phyloP scores from a whole-genome alignment of 2,329 filamentous ascomycete genomes.

The Penicillium sp. region DNA sequence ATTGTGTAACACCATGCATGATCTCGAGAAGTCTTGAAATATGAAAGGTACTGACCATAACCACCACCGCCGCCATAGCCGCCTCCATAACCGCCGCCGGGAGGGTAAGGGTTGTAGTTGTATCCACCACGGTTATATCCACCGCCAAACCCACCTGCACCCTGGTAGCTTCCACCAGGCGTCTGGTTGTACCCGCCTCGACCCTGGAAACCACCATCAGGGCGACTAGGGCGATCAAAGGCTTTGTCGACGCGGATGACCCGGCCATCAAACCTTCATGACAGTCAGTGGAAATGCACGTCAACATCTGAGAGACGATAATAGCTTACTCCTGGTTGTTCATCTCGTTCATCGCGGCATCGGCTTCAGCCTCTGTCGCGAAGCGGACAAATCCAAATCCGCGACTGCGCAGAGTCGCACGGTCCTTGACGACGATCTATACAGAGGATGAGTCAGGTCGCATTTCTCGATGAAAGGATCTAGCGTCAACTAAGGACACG shows the following conservation, averaged over 20 bases:
- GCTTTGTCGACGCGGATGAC: constrained; percentile 94
- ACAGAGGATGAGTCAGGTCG: constrained; percentile 13
- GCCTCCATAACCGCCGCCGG: constrained; percentile 20
- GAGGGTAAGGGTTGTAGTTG: constrained; percentile 26
- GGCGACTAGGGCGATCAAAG: constrained; percentile 66
- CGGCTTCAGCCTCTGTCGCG: constrained; percentile 43
- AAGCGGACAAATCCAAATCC: constrained; percentile 97
- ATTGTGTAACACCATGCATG: background rate
- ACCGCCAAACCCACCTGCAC: constrained; percentile 30
- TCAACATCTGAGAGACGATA: constrained; percentile 8
- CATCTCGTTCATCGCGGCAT: constrained; percentile 41
- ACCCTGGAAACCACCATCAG: constrained; percentile 45
- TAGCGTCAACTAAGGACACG: constrained; percentile 40
- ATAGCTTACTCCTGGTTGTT: constrained; percentile 62
- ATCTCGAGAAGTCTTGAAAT: background rate
- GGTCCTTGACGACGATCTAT: constrained; percentile 95
- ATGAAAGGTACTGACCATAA: constrained; percentile 24
- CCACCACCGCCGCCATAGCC: constrained; percentile 30
- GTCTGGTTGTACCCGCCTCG: constrained; percentile 44
- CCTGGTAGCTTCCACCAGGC: constrained; percentile 32
- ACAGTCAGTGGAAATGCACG: constrained; percentile 13
- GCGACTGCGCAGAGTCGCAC: constrained; percentile 91
- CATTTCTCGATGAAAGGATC: background rate
- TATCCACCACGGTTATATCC: constrained; percentile 25
- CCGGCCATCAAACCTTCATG: constrained; percentile 78